These are phyloP conservation scores for Arabidopsis suecica DNA, from an alignment of 345 rosid species.

Conservation along the genomic window DNA sequence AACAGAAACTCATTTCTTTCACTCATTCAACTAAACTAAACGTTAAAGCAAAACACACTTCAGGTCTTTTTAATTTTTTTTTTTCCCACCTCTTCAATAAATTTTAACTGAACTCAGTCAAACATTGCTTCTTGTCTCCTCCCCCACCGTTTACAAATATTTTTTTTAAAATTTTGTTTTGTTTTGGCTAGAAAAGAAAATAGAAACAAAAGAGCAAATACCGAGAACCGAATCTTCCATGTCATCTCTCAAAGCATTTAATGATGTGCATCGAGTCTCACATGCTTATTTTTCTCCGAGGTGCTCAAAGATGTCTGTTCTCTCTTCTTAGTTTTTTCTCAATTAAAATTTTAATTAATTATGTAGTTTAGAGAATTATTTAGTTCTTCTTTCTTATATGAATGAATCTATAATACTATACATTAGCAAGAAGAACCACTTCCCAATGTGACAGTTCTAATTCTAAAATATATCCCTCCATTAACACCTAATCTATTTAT, in stretches of 20 bases:
- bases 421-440: slow-evolving; percentile 28
- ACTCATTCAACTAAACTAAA: neutral
- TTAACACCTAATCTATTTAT: slow-evolving; percentile 33
- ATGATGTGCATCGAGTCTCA: slow-evolving; percentile 59
- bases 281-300: slow-evolving; percentile 56
- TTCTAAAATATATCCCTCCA: slow-evolving; percentile 29
- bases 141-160: slow-evolving; percentile 45
- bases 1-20: slow-evolving; percentile 32
- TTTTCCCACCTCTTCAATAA: slow-evolving; percentile 33
- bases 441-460: slow-evolving; percentile 42
- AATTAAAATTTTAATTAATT: neutral
- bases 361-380: slow-evolving; percentile 11
- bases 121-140: slow-evolving; percentile 60
- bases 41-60: slow-evolving; percentile 5
- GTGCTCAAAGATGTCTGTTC: slow-evolving; percentile 81
- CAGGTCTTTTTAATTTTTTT: neutral
- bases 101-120: slow-evolving; percentile 47
- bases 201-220: slow-evolving; percentile 42
- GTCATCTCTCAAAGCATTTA: slow-evolving; percentile 65
- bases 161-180: neutral
- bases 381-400: slow-evolving; percentile 30
- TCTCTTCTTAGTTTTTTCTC: slow-evolving; percentile 20
- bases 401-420: slow-evolving; percentile 17
- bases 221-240: slow-evolving; percentile 77
- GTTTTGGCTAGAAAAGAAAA: neutral